Conservation (phyloP, 495 filamentous ascomycete genomes). For the Rhizodiscina lignyota region DNA sequence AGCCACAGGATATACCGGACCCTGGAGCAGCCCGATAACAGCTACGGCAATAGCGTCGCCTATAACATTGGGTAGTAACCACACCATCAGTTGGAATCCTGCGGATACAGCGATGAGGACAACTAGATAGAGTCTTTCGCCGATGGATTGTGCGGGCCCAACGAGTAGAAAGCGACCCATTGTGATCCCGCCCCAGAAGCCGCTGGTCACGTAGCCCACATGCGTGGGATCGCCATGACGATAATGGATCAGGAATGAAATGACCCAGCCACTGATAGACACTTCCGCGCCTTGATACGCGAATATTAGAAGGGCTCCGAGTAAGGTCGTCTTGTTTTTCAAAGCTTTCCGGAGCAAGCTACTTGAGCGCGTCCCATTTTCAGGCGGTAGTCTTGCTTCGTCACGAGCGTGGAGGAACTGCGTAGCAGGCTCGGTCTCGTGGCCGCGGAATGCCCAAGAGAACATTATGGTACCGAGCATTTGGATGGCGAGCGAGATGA, state of each 20-base stretch:
- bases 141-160: constrained; percentile 42
- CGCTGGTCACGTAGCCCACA: constrained; percentile 44
- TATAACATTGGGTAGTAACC: constrained; percentile 56
- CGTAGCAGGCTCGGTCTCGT: no score
- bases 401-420: no score
- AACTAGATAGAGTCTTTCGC: constrained; percentile 36
- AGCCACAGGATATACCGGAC: constrained; percentile 52
- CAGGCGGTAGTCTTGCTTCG: no score
- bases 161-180: constrained; percentile 43
- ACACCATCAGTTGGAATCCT: constrained; percentile 27
- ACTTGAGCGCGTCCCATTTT: no score
- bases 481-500: no score
- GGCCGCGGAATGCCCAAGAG: no score
- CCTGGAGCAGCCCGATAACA: constrained; percentile 55
- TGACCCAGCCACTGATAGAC: constrained; percentile 57
- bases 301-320: constrained; percentile 61
- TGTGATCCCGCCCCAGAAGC: constrained; percentile 52
- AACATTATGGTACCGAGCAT: no score
- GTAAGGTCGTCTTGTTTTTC: no score
- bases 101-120: constrained; percentile 25
- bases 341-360: no score
- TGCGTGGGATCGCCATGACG: constrained; percentile 37
- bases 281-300: constrained; percentile 79
- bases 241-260: constrained; percentile 47
- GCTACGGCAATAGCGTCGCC: constrained; percentile 52